A percentile compares a stretch with the other conserved stretches of the same genome.
These are phyloP conservation scores for Diplodia mutila DNA, from an alignment of 2,329 filamentous ascomycete species.

Conservation along the genomic window DNA sequence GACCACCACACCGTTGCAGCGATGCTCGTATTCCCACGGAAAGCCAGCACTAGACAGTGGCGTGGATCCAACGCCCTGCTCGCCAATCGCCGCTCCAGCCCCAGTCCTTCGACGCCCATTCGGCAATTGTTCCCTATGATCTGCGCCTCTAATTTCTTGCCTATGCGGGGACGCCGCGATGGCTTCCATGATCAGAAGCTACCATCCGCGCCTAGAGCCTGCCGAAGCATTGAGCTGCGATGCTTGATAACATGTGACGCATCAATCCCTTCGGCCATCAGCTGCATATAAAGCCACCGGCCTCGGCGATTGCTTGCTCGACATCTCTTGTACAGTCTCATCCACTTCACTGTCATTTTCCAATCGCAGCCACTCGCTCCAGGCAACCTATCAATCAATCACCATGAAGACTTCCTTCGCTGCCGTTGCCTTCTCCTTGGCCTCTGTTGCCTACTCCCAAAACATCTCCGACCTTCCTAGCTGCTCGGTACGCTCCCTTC, in stretches of 20 bases:
- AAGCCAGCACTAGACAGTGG: not conserved
- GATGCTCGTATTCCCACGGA: not conserved
- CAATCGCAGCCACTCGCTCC: slow-evolving; percentile 17
- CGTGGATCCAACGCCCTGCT: slow-evolving; percentile 6
- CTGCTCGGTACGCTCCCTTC: slow-evolving; percentile 49
- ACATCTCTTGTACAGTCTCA: slow-evolving; percentile 8
- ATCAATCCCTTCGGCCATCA: not conserved
- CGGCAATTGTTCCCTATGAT: slow-evolving; percentile 34
- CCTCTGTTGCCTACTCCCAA: slow-evolving; percentile 52
- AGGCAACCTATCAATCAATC: slow-evolving; percentile 20
- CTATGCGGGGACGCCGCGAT: slow-evolving; percentile 29
- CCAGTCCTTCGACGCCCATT: slow-evolving; percentile 5
- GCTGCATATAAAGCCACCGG: slow-evolving; percentile 27
- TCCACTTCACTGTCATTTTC: slow-evolving; percentile 17
- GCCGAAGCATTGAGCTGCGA: slow-evolving; percentile 28
- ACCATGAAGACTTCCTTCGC: slow-evolving; percentile 45
- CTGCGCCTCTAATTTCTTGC: slow-evolving; percentile 34
- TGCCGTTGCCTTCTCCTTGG: slow-evolving; percentile 46
- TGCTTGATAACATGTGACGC: slow-evolving; percentile 28
- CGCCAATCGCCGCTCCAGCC: slow-evolving; percentile 12
- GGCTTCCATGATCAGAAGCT: slow-evolving; percentile 26
- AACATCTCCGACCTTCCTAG: slow-evolving; percentile 46
- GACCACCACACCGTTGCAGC: not conserved
- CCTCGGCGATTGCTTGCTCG: not conserved
- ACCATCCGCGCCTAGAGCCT: slow-evolving; percentile 13